Conservation (phyloP, 2,329 filamentous ascomycete species). For the Tolypocladium amazonense region DNA sequence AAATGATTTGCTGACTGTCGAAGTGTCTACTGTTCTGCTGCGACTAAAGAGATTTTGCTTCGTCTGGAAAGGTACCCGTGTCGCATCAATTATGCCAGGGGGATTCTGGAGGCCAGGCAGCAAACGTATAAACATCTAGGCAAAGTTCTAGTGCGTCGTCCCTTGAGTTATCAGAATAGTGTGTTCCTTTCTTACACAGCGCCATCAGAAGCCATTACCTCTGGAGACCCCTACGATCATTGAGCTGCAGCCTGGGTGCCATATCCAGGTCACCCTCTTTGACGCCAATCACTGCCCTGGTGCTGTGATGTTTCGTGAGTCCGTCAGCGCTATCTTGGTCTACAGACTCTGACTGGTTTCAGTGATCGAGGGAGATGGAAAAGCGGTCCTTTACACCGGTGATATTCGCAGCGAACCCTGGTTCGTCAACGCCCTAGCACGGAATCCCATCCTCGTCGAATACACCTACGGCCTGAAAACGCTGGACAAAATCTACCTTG, state of each 20-base stretch:
- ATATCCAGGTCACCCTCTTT: slow-evolving; percentile 73
- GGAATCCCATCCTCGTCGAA: slow-evolving; percentile 64
- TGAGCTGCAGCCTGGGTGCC: slow-evolving; percentile 57
- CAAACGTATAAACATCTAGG: slow-evolving; percentile 69
- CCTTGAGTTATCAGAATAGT: not conserved
- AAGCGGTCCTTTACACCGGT: slow-evolving; percentile 76
- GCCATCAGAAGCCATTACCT: slow-evolving; percentile 60
- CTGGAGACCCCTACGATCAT: slow-evolving; percentile 69
- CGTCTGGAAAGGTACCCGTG: slow-evolving; percentile 69
- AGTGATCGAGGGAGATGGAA: slow-evolving; percentile 65
- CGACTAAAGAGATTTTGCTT: slow-evolving; percentile 71
- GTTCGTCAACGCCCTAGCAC: slow-evolving; percentile 66
- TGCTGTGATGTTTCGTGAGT: slow-evolving; percentile 73
- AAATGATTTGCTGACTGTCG: not conserved
- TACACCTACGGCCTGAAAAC: slow-evolving; percentile 56
- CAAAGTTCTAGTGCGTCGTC: slow-evolving; percentile 46
- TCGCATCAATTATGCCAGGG: slow-evolving; percentile 70
- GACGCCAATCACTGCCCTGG: slow-evolving; percentile 90
- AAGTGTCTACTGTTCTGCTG: slow-evolving; percentile 76
- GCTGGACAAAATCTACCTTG: slow-evolving; percentile 77
- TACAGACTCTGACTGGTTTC: not conserved
- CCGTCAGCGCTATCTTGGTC: not conserved
- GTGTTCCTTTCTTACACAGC: not conserved
- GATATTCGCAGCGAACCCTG: slow-evolving; percentile 79
- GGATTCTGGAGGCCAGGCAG: slow-evolving; percentile 63